A percentile compares a stretch with the other conserved stretches of the same genome.
phyloP scores from a whole-genome alignment of 1,139 yeast genomes.

The Suhomyces ambrosiae region DNA sequence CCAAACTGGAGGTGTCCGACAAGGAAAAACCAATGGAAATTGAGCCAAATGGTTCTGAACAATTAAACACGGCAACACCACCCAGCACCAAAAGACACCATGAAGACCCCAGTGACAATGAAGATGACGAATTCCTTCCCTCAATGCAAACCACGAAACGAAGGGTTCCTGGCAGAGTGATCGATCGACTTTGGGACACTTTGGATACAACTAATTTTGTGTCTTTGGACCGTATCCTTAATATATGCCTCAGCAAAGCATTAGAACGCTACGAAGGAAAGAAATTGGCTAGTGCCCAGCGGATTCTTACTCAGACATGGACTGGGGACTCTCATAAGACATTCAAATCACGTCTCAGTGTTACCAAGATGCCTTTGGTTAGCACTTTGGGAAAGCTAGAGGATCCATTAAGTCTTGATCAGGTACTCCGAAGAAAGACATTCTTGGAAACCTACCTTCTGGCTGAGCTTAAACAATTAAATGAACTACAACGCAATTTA shows the following conservation, averaged over 20 bases:
- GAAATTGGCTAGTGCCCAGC: constrained; percentile 31
- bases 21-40: no score
- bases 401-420: constrained; percentile 38
- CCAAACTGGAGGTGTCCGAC: no score
- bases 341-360: constrained; percentile 33
- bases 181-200: constrained; percentile 41
- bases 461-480: constrained; percentile 45
- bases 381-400: constrained; percentile 25
- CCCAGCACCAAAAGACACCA: constrained; percentile 6
- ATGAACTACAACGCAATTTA: constrained; percentile 34
- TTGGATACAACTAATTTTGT: constrained; percentile 23
- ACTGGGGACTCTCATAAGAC: constrained; percentile 28
- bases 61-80: no score
- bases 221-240: constrained; percentile 33
- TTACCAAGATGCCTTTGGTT: constrained; percentile 40
- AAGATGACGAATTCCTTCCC: constrained; percentile 5
- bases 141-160: constrained; percentile 13
- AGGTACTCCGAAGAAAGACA: constrained; percentile 30
- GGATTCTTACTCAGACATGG: constrained; percentile 36
- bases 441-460: constrained; percentile 41
- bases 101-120: constrained; percentile 1
- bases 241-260: constrained; percentile 33
- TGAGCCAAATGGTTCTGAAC: no score
- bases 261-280: constrained; percentile 30
- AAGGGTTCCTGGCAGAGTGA: constrained; percentile 32